A percentile compares a stretch with the other conserved stretches of the same genome.
Evolutionary conservation across 2,329 filamentous ascomycete species (phyloP).

Genomic region (Setomelanomma holmii): DNA sequence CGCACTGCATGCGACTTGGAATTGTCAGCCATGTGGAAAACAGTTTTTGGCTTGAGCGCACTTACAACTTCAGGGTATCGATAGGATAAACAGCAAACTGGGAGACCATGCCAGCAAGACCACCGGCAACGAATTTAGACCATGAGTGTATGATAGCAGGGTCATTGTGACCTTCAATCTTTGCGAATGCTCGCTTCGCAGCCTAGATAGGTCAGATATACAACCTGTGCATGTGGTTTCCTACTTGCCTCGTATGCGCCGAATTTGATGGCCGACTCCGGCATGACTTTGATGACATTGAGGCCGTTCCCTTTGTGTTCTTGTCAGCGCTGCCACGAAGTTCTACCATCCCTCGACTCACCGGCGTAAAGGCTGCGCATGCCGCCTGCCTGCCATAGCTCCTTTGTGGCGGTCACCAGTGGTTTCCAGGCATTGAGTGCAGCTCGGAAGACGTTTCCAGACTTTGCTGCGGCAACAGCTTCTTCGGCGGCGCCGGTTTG

Average conservation of each 20-base stretch:
- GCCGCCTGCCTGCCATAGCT: constrained; percentile 85
- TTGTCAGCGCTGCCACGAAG: background rate
- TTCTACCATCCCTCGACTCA: constrained; percentile 59
- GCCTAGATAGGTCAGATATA: constrained; percentile 58
- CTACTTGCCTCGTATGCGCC: constrained; percentile 82
- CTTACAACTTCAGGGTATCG: constrained; percentile 79
- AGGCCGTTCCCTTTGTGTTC: constrained; percentile 80
- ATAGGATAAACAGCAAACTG: constrained; percentile 97
- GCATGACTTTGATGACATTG: constrained; percentile 98
- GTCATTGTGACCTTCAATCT: constrained; percentile 86
- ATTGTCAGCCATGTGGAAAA: constrained; percentile 13
- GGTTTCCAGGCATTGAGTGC: constrained; percentile 72
- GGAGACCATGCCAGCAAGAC: constrained; percentile 86
- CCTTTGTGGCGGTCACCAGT: constrained; percentile 74
- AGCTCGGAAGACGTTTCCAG: constrained; percentile 71
- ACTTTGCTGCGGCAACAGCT: constrained; percentile 71
- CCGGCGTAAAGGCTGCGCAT: constrained; percentile 91
- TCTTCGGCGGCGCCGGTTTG: constrained; percentile 73
- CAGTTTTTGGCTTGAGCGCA: constrained; percentile 4
- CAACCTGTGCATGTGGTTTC: background rate
- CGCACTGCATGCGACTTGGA: constrained; percentile 82
- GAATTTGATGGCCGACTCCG: constrained; percentile 97
- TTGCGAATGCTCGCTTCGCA: constrained; percentile 84
- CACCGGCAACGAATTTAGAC: constrained; percentile 90
- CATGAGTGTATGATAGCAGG: constrained; percentile 78